Conservation (phyloP, 345 rosid genomes). For the Brassica carinata region DNA sequence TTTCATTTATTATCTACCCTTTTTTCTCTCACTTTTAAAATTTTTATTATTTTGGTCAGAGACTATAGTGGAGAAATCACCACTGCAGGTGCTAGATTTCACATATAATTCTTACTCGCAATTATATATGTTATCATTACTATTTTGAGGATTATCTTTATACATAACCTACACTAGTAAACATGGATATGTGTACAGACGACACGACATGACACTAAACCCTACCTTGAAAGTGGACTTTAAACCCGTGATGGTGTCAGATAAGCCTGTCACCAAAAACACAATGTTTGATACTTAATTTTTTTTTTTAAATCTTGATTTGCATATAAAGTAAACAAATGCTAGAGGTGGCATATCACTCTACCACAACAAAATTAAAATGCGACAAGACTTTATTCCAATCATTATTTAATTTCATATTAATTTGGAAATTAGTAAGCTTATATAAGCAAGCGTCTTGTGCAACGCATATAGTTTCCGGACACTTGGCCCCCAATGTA, state of each 20-base stretch:
- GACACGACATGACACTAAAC: background rate
- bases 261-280: background rate
- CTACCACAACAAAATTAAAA: background rate
- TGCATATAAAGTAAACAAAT: background rate
- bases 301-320: background rate
- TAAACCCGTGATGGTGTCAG: background rate
- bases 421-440: background rate
- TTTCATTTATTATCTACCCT: too few species aligned
- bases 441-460: background rate
- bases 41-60: too few species aligned
- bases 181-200: constrained; percentile 11
- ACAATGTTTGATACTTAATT: background rate
- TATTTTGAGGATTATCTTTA: too few species aligned
- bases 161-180: background rate
- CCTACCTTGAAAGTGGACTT: constrained; percentile 21
- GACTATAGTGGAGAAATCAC: too few species aligned
- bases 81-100: background rate
- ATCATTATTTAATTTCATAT: background rate
- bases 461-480: background rate
- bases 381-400: background rate
- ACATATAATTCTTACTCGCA: background rate
- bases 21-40: too few species aligned
- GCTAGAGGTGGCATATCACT: background rate
- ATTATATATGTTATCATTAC: background rate
- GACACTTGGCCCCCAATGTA: constrained; percentile 4